Evolutionary conservation across 495 filamentous ascomycete species (phyloP).

Genomic region (Aspergillus homomorphus): DNA sequence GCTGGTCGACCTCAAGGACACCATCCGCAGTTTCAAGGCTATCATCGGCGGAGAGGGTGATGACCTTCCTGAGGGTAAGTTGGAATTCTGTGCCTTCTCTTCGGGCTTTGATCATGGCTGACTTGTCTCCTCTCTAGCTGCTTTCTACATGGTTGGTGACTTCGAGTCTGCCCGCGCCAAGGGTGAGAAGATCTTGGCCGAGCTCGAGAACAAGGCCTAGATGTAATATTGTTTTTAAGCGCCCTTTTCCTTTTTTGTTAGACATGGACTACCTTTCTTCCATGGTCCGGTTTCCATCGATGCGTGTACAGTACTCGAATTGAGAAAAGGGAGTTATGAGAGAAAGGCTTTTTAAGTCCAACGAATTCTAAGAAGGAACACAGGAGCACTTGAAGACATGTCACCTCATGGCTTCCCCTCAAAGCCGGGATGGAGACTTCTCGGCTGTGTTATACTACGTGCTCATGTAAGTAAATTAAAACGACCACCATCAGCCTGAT

Average conservation of each 20-base stretch:
- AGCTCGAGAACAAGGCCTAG: conserved; percentile 73
- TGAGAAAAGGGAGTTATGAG: conserved; percentile 37
- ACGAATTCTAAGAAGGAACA: conserved; percentile 13
- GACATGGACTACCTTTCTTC: conserved; percentile 32
- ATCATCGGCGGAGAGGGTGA: conserved; percentile 95
- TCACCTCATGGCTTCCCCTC: conserved; percentile 12
- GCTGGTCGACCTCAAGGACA: conserved; percentile 97
- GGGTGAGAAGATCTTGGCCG: conserved; percentile 99
- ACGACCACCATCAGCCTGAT: conserved; percentile 34
- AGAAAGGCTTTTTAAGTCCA: conserved; percentile 22
- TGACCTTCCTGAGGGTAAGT: conserved; percentile 81
- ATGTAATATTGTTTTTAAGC: conserved; percentile 46
- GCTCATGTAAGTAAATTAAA: conserved; percentile 49
- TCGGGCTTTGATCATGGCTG: conserved; percentile 5
- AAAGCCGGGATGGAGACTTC: conserved; percentile 33
- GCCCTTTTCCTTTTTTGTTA: conserved; percentile 37
- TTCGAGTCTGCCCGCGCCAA: conserved; percentile 88
- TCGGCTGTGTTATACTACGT: conserved; percentile 48
- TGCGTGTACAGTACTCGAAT: conserved; percentile 50
- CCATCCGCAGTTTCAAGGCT: conserved; percentile 93
- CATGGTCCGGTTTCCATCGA: conserved; percentile 39
- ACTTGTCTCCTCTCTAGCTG: conserved; percentile 44
- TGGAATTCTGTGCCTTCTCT: neutral
- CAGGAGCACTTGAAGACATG: conserved; percentile 19
- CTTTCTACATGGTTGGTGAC: conserved; percentile 99